Conservation (phyloP, 1,284 basidiomycete species). For the Puccinia coronata region DNA sequence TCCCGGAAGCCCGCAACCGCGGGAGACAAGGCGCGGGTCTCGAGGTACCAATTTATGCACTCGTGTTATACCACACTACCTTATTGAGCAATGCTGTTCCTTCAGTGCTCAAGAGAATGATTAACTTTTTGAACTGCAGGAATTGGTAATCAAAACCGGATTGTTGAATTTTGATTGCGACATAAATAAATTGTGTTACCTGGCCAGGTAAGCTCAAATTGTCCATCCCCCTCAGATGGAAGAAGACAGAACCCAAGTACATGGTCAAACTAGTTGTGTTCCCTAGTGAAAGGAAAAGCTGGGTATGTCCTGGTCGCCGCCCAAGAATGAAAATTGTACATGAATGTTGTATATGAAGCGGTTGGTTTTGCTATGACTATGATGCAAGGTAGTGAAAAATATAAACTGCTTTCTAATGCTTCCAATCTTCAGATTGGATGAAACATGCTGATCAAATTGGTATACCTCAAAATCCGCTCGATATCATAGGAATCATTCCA, state of each 20-base stretch:
- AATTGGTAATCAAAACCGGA: constrained; percentile 15
- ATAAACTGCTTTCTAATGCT: background rate
- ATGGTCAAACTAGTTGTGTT: constrained; percentile 11
- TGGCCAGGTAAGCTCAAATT: background rate
- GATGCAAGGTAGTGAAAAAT: constrained; percentile 36
- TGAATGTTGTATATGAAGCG: constrained; percentile 38
- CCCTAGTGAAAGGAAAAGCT: constrained; percentile 37
- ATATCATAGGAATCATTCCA: constrained; percentile 27
- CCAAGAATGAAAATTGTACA: constrained; percentile 43
- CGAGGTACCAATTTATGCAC: background rate
- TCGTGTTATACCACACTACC: background rate
- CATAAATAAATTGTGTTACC: constrained; percentile 35
- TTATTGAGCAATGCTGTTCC: background rate
- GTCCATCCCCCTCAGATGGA: background rate
- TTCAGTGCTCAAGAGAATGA: background rate
- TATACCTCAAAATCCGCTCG: background rate
- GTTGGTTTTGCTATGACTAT: constrained; percentile 43
- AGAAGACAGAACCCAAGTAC: background rate
- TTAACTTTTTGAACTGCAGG: background rate
- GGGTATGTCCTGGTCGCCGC: constrained; percentile 44
- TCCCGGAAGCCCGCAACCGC: constrained; percentile 18
- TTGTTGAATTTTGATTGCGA: constrained; percentile 44
- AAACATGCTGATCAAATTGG: background rate
- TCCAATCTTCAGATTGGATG: background rate
- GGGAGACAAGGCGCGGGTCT: constrained; percentile 8